Percentiles rank a stretch among this genome's conserved stretches.
Evolutionary conservation across 2,329 filamentous ascomycete species (phyloP).

Genomic region (Phialophora tarda): DNA sequence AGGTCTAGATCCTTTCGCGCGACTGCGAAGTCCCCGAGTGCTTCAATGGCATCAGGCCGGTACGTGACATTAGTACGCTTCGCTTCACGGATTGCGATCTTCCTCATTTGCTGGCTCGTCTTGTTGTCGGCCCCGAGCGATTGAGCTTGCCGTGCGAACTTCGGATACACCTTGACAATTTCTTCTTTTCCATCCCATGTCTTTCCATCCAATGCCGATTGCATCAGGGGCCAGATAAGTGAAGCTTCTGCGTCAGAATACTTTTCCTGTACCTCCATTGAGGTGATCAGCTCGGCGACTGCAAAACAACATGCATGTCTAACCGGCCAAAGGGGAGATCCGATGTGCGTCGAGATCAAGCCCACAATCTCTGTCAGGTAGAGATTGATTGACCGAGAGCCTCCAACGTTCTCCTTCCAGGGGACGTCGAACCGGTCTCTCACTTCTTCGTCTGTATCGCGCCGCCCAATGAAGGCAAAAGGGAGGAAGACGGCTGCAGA

Average conservation of each 20-base stretch:
- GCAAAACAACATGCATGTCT: conserved; percentile 87
- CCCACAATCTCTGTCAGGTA: conserved; percentile 82
- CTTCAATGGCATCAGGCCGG: conserved; percentile 73
- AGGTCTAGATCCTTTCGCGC: conserved; percentile 72
- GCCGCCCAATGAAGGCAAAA: conserved; percentile 84
- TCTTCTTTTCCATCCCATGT: conserved; percentile 92
- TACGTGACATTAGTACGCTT: conserved; percentile 90
- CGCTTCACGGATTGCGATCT: conserved; percentile 80
- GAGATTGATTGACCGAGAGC: conserved; percentile 77
- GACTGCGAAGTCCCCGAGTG: conserved; percentile 74
- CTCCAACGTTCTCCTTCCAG: conserved; percentile 90
- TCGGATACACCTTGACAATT: conserved; percentile 77
- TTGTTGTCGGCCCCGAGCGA: conserved; percentile 62
- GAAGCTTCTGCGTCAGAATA: conserved; percentile 64
- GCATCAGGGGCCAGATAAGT: conserved; percentile 79
- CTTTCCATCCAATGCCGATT: conserved; percentile 82
- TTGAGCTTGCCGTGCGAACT: conserved; percentile 72
- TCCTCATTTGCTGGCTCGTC: conserved; percentile 71
- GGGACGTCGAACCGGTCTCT: conserved; percentile 79
- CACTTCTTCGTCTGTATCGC: conserved; percentile 82
- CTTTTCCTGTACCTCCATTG: conserved; percentile 60
- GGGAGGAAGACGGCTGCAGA: conserved; percentile 78
- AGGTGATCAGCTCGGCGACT: conserved; percentile 73
- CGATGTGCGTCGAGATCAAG: conserved; percentile 70
- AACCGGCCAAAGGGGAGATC: conserved; percentile 84